A percentile compares a stretch with the other conserved stretches of the same genome.
These are phyloP conservation scores for Proliferodiscus dingleyae DNA, from an alignment of 2,329 filamentous ascomycete species.

Conservation along the genomic window DNA sequence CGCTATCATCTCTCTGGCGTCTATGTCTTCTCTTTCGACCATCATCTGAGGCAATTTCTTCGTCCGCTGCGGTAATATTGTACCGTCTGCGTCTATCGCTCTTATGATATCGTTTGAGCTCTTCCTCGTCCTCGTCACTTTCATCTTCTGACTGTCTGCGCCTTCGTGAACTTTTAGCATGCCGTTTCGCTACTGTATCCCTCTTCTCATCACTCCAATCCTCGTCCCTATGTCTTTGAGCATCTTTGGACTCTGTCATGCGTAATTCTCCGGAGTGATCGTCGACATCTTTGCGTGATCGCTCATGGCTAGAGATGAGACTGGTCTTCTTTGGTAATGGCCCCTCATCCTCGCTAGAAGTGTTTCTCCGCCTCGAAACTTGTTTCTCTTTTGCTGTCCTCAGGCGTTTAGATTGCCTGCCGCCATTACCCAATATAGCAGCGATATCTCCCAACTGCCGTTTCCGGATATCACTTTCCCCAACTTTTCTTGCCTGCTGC, in stretches of 20 bases:
- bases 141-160: neutral
- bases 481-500: conserved; percentile 37
- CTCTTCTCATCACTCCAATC: neutral
- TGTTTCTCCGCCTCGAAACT: conserved; percentile 8
- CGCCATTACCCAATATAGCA: conserved; percentile 46
- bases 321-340: conserved; percentile 8
- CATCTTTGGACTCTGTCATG: neutral
- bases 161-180: neutral
- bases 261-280: too few relatives aligned
- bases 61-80: neutral
- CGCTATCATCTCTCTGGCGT: conserved; percentile 5
- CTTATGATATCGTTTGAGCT: neutral
- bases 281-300: neutral
- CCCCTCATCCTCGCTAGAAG: conserved; percentile 16
- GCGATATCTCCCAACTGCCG: conserved; percentile 58
- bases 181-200: neutral
- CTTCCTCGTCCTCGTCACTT: neutral
- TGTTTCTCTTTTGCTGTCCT: conserved; percentile 14
- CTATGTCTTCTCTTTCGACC: conserved; percentile 5
- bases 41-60: neutral
- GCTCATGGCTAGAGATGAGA: too few relatives aligned
- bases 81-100: neutral
- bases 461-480: conserved; percentile 47
- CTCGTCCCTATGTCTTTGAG: neutral
- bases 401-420: conserved; percentile 21